Evolutionary conservation across 2,329 filamentous ascomycete genomes (phyloP).

Genomic region (Diaporthe helianthi): DNA sequence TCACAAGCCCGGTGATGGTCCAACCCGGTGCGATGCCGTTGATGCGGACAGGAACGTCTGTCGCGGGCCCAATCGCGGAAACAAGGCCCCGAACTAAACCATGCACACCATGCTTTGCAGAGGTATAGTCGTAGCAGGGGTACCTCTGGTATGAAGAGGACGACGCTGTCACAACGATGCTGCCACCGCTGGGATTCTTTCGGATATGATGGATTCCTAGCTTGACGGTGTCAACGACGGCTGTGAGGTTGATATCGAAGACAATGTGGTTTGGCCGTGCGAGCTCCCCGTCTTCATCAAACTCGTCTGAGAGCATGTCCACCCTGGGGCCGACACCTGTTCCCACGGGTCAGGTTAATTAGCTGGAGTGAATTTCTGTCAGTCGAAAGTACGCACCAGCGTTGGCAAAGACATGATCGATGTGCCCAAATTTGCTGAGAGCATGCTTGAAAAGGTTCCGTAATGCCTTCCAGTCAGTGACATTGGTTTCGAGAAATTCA

Average conservation of each 20-base stretch:
- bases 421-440: not conserved
- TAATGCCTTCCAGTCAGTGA: conserved; percentile 2
- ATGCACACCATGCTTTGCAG: conserved; percentile 8
- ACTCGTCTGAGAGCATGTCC: conserved; percentile 10
- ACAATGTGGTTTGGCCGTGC: not conserved
- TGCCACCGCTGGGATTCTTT: not conserved
- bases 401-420: conserved; percentile 18
- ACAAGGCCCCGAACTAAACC: not conserved
- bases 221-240: conserved; percentile 3
- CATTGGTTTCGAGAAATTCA: not conserved
- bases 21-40: not conserved
- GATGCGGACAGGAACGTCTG: not conserved
- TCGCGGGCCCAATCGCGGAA: not conserved
- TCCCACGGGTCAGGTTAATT: not conserved
- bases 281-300: conserved; percentile 11
- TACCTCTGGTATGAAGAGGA: conserved; percentile 6
- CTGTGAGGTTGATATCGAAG: not conserved
- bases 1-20: conserved; percentile 3
- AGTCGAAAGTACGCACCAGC: not conserved
- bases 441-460: not conserved
- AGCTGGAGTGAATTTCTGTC: not conserved
- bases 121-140: not conserved
- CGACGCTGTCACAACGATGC: conserved; percentile 9
- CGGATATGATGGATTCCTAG: conserved; percentile 13
- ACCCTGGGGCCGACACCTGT: not conserved